Percentiles rank a stretch among this genome's conserved stretches.
phyloP scores from a whole-genome alignment of 108 stramenopile genomes.

The Chaetoceros muelleri region DNA sequence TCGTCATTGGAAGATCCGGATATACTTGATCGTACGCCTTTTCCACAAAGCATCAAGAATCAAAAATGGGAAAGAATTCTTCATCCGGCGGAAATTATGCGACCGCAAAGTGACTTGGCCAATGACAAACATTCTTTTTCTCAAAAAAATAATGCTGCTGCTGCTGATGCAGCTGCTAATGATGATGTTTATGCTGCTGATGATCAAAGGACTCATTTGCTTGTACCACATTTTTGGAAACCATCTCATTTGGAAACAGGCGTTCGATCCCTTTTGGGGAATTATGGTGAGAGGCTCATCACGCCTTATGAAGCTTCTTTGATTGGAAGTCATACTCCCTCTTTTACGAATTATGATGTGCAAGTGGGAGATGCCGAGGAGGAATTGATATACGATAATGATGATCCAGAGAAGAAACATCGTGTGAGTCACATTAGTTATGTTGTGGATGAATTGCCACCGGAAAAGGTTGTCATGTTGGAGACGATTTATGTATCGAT shows the following conservation, averaged over 20 bases:
- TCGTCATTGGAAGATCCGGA: too few species aligned
- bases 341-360: background rate
- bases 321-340: slow-evolving; percentile 33
- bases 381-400: background rate
- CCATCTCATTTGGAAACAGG: slow-evolving; percentile 10
- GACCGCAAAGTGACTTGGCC: too few species aligned
- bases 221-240: background rate
- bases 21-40: background rate
- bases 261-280: slow-evolving; percentile 59
- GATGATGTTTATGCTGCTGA: background rate
- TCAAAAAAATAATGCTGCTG: too few species aligned
- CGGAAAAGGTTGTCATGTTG: background rate
- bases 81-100: background rate
- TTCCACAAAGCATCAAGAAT: background rate
- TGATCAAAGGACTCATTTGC: background rate
- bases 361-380: background rate
- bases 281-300: slow-evolving; percentile 58
- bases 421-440: background rate
- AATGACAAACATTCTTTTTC: too few species aligned
- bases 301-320: slow-evolving; percentile 45
- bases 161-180: background rate
- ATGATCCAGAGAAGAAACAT: background rate
- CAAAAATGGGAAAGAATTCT: background rate
- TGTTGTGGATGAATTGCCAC: background rate
- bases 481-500: slow-evolving; percentile 44